These are phyloP conservation scores for Chaetomiaceae sp. DNA, from an alignment of 2,329 filamentous ascomycete species.

Conservation along the genomic window DNA sequence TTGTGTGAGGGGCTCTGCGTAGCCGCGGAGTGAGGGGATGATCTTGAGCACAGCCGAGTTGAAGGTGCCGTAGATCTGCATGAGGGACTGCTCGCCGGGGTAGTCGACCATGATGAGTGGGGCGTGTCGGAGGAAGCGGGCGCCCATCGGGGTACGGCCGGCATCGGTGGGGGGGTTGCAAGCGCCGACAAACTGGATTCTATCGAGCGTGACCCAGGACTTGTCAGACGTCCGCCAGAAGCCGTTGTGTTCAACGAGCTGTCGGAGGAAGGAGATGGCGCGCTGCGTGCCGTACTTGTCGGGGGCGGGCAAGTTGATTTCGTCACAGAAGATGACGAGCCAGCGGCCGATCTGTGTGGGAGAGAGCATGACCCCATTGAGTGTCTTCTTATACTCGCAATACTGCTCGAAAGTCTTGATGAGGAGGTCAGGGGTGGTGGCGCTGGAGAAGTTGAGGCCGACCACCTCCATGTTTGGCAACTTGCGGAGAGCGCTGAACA, in stretches of 20 bases:
- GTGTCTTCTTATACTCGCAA: slow-evolving; percentile 98
- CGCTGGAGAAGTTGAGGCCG: slow-evolving; percentile 98
- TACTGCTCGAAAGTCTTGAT: slow-evolving; percentile 99
- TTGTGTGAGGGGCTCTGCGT: slow-evolving; percentile 87
- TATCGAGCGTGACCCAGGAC: slow-evolving; percentile 94
- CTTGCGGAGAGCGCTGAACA: slow-evolving; percentile 96
- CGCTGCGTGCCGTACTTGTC: slow-evolving; percentile 97
- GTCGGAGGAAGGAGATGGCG: slow-evolving; percentile 93
- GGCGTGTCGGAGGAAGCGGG: slow-evolving; percentile 90
- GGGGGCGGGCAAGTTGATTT: slow-evolving; percentile 97
- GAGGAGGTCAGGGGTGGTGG: slow-evolving; percentile 92
- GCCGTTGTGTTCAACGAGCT: slow-evolving; percentile 96
- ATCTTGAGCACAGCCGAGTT: slow-evolving; percentile 96
- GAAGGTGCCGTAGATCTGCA: slow-evolving; percentile 98
- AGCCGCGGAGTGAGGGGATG: slow-evolving; percentile 88
- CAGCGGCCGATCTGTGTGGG: slow-evolving; percentile 95
- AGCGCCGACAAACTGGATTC: slow-evolving; percentile 97
- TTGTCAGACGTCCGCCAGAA: slow-evolving; percentile 99
- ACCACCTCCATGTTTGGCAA: slow-evolving; percentile 98
- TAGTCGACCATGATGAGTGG: slow-evolving; percentile 99
- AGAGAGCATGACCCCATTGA: slow-evolving; percentile 92
- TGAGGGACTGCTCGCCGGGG: slow-evolving; percentile 87
- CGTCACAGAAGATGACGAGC: slow-evolving; percentile 98
- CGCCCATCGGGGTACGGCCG: slow-evolving; percentile 88
- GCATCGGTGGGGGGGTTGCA: slow-evolving; percentile 98